A percentile compares a stretch with the other conserved stretches of the same genome.
Conservation (phyloP, 140 eudicot genomes). For the Erigeron philadelphicus region DNA sequence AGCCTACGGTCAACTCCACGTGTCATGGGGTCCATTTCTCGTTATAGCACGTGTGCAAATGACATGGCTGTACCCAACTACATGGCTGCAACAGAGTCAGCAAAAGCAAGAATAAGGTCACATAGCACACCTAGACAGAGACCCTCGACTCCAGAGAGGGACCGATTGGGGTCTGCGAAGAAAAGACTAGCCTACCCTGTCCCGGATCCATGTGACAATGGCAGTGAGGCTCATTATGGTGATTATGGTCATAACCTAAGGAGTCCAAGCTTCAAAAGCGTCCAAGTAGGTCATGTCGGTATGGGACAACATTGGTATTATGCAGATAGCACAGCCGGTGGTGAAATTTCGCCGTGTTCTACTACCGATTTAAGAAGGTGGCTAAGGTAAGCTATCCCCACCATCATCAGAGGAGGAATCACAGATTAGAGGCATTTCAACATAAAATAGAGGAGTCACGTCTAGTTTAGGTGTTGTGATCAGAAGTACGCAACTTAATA, state of each 20-base stretch:
- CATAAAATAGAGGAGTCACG: neutral
- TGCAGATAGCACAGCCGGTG: slow-evolving; percentile 55
- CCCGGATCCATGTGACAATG: slow-evolving; percentile 40
- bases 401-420: too few relatives aligned
- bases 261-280: slow-evolving; percentile 91
- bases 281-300: slow-evolving; percentile 70
- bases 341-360: slow-evolving; percentile 78
- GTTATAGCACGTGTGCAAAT: slow-evolving; percentile 37
- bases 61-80: slow-evolving; percentile 55
- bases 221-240: slow-evolving; percentile 13
- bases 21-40: slow-evolving; percentile 29
- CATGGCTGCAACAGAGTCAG: slow-evolving; percentile 91
- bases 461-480: slow-evolving; percentile 24
- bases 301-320: slow-evolving; percentile 59
- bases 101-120: slow-evolving; percentile 67
- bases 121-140: slow-evolving; percentile 88
- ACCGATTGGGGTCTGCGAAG: slow-evolving; percentile 51
- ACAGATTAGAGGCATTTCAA: too few relatives aligned
- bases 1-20: slow-evolving; percentile 52
- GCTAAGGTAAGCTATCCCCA: slow-evolving; percentile 46
- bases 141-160: slow-evolving; percentile 75
- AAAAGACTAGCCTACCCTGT: slow-evolving; percentile 70
- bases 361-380: slow-evolving; percentile 76
- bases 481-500: slow-evolving; percentile 8
- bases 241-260: slow-evolving; percentile 41